phyloP scores from a whole-genome alignment of 768 basidiomycete species.

The Austroboletus eburneus region DNA sequence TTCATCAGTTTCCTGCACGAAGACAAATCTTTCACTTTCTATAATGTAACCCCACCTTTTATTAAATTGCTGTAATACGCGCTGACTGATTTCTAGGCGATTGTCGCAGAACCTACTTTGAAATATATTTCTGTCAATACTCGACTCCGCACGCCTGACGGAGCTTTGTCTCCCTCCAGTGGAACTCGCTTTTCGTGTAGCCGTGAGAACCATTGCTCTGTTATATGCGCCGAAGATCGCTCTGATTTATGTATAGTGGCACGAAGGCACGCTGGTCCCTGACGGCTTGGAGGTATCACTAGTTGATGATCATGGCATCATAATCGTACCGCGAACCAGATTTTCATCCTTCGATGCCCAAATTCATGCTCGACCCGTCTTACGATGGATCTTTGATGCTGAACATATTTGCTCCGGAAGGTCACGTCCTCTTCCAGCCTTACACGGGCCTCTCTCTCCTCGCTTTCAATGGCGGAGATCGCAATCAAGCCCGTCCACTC shows the following conservation, averaged over 20 bases:
- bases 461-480: too few species aligned
- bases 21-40: conserved; percentile 1
- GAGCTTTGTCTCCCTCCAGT: neutral
- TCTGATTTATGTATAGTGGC: conserved; percentile 1
- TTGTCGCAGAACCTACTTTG: conserved; percentile 9
- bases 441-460: conserved; percentile 8
- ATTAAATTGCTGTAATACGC: neutral
- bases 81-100: neutral
- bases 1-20: neutral
- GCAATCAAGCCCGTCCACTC: too few species aligned
- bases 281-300: conserved; percentile 4
- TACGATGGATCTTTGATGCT: conserved; percentile 7
- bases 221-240: neutral
- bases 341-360: neutral
- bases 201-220: neutral
- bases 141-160: conserved; percentile 7
- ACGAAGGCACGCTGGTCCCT: neutral
- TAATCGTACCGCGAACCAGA: neutral
- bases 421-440: neutral
- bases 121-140: conserved; percentile 4
- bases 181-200: neutral
- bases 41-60: neutral
- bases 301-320: conserved; percentile 2
- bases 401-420: conserved; percentile 1
- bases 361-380: neutral